Percentiles rank a stretch among this genome's conserved stretches.
These are phyloP conservation scores for Macadamia tetraphylla DNA, from an alignment of 164 flowering plant genomes.

Conservation along the genomic window DNA sequence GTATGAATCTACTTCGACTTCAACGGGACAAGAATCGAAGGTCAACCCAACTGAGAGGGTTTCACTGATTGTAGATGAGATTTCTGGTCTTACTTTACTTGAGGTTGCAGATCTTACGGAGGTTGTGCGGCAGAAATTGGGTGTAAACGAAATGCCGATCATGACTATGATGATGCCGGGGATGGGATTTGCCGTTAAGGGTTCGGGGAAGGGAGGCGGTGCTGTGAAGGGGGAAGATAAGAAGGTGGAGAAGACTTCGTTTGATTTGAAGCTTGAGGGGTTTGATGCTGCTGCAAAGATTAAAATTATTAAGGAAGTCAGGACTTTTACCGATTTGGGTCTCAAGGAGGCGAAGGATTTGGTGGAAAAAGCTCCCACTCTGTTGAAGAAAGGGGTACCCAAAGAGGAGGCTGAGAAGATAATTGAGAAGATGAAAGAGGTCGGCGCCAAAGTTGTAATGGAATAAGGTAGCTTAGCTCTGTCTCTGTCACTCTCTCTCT, in stretches of 20 bases:
- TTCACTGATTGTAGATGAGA: constrained; percentile 57
- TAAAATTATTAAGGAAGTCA: constrained; percentile 88
- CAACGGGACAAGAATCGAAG: constrained; percentile 10
- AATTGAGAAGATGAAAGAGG: constrained; percentile 30
- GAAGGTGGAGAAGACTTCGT: constrained; percentile 72
- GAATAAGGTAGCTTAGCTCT: constrained; percentile 12
- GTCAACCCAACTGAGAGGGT: constrained; percentile 36
- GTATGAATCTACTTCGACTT: constrained; percentile 11
- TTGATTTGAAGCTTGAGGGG: constrained; percentile 79
- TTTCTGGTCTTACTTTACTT: constrained; percentile 54
- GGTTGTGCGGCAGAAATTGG: constrained; percentile 52
- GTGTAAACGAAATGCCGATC: constrained; percentile 59
- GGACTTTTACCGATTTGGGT: constrained; percentile 60
- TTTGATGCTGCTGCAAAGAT: constrained; percentile 79
- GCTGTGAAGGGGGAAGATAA: constrained; percentile 47
- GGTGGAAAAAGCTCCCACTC: constrained; percentile 33
- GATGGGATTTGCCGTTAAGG: constrained; percentile 45
- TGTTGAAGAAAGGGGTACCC: constrained; percentile 29
- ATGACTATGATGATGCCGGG: constrained; percentile 89
- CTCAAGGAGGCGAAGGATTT: constrained; percentile 37
- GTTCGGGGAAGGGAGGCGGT: constrained; percentile 26
- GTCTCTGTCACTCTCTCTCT: neutral
- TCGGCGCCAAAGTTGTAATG: constrained; percentile 32
- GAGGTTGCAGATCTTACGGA: constrained; percentile 72
- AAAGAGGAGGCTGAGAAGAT: constrained; percentile 34